These are phyloP conservation scores for thale cress (Arabidopsis thaliana) DNA, from an alignment of 345 rosid species.

Conservation along the genomic window TAIR10.1 NC_003071.7:14850001-14850500, in stretches of 20 bases:
- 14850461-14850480: slow-evolving; percentile 71
- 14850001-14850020: slow-evolving; percentile 52
- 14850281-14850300: slow-evolving; percentile 56
- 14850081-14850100: not conserved
- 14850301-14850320: not conserved
- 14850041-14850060: not conserved
- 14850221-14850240: slow-evolving; percentile 85
- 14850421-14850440: slow-evolving; percentile 96
- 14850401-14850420: slow-evolving; percentile 97
- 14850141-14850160: slow-evolving; percentile 89
- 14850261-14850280: slow-evolving; percentile 92
- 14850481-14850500: not conserved
- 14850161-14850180: slow-evolving; percentile 86
- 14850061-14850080: not conserved
- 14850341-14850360: not conserved
- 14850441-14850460: slow-evolving; percentile 98
- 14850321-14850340: slow-evolving; percentile 7
- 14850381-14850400: slow-evolving; percentile 93
- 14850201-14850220: slow-evolving; percentile 74
- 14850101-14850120: not conserved
- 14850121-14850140: slow-evolving; percentile 71
- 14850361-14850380: slow-evolving; percentile 76
- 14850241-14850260: slow-evolving; percentile 90
- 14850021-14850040: not conserved
- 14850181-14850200: slow-evolving; percentile 86